These are phyloP conservation scores for Hortiboletus rubellus DNA, from an alignment of 1,284 basidiomycete species.

Conservation along the genomic window DNA sequence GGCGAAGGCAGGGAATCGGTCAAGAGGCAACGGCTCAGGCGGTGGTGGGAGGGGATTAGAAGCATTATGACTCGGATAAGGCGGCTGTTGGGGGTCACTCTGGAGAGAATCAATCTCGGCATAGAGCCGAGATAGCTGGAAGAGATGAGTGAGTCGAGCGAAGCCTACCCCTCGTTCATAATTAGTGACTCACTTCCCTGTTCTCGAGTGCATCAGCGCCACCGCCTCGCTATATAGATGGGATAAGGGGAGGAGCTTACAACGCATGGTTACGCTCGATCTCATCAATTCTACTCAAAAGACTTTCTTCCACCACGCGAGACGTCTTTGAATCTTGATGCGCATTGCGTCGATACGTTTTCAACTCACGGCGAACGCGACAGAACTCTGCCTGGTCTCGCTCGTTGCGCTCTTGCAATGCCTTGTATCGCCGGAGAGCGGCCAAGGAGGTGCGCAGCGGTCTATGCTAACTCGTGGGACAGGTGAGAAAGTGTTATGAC, in stretches of 20 bases:
- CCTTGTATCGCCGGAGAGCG: conserved; percentile 33
- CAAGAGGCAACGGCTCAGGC: conserved; percentile 46
- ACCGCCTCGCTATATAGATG: neutral
- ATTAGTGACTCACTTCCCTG: conserved; percentile 35
- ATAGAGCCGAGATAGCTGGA: conserved; percentile 34
- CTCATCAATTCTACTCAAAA: conserved; percentile 31
- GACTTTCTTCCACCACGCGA: conserved; percentile 37
- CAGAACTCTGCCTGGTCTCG: conserved; percentile 30
- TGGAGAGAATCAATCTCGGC: conserved; percentile 34
- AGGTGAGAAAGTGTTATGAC: conserved; percentile 21
- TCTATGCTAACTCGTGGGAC: conserved; percentile 25
- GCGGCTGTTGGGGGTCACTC: conserved; percentile 13
- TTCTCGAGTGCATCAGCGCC: conserved; percentile 16
- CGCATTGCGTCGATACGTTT: conserved; percentile 29
- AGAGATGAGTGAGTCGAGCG: conserved; percentile 24
- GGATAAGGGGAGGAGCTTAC: conserved; percentile 21
- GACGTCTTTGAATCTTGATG: conserved; percentile 38
- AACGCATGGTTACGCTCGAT: conserved; percentile 30
- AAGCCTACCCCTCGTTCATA: conserved; percentile 2
- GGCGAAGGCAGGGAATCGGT: conserved; percentile 41
- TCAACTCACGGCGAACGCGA: conserved; percentile 34
- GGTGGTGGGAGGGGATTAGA: conserved; percentile 50
- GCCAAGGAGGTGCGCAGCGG: conserved; percentile 29
- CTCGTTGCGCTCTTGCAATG: conserved; percentile 33
- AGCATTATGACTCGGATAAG: conserved; percentile 20